These are phyloP conservation scores for Pestalotiopsis sp. DNA, from an alignment of 2,329 filamentous ascomycete species.

Conservation along the genomic window DNA sequence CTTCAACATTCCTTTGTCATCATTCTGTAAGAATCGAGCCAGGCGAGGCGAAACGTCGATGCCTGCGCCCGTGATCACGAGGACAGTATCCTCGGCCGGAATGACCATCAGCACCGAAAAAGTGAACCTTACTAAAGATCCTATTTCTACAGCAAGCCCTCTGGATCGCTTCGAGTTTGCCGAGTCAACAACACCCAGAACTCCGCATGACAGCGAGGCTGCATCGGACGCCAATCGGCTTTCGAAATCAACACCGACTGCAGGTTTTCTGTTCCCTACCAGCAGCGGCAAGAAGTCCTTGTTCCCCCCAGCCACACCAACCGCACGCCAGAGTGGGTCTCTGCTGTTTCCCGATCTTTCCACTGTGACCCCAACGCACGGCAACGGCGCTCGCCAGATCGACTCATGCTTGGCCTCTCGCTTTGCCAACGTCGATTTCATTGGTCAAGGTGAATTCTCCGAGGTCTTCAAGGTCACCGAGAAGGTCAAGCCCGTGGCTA, in stretches of 20 bases:
- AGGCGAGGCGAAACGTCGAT: constrained; percentile 34
- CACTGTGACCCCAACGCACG: constrained; percentile 72
- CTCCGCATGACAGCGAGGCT: constrained; percentile 74
- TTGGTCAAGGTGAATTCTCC: constrained; percentile 92
- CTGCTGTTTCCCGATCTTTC: constrained; percentile 59
- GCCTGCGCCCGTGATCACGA: constrained; percentile 37
- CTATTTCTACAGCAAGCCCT: constrained; percentile 61
- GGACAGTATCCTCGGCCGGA: constrained; percentile 25
- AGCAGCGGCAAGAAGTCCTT: constrained; percentile 35
- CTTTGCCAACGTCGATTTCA: constrained; percentile 79
- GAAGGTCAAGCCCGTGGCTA: constrained; percentile 37
- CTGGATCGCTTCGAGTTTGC: constrained; percentile 57
- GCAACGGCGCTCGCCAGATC: constrained; percentile 70
- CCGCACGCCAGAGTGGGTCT: constrained; percentile 62
- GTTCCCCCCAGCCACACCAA: constrained; percentile 81
- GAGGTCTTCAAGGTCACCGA: constrained; percentile 80
- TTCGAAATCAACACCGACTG: constrained; percentile 71
- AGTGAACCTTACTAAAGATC: constrained; percentile 55
- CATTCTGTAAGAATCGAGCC: constrained; percentile 39
- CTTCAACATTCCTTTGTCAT: constrained; percentile 39
- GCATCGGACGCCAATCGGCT: constrained; percentile 81
- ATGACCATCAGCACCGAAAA: constrained; percentile 33
- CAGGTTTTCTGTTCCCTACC: constrained; percentile 41
- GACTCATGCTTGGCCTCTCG: constrained; percentile 74
- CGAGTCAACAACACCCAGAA: constrained; percentile 66